Base-by-base conservation (phyloP, 257 asterid species). In the Nicotiana knightiana region DNA sequence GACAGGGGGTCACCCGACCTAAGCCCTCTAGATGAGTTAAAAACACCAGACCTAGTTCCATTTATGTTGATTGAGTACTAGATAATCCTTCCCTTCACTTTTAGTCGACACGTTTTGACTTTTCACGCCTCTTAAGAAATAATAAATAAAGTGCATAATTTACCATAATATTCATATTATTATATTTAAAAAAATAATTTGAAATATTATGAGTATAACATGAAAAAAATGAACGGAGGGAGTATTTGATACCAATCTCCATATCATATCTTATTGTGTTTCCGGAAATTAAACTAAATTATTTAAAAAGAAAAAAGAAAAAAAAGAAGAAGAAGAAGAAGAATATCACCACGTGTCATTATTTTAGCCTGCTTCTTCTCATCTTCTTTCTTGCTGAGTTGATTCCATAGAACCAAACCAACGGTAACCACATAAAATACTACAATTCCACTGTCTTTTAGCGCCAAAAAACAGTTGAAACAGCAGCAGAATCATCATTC, bases 401-500 rank as follows among this genome's bases (percentile, higher is more conserved):
- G 67, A 26, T 46, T 46, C 59, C 24, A 73, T 82, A 11, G 66
- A 58, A n/a, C 81, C 76, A 57, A 70, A 61, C 65, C 37, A 13
- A 80, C 68, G 84, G 65, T 81, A 79, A 81, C 86, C 62, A 81
- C 88, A 77, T 24, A 66, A 80, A 75, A 61, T 10, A 54, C 24
- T 13, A 15, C 17, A 16, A 54, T 17, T 57, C 55, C 57, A 73
- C 7, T 59, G 83, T 86, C 83, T 73, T 81, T 88, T 84, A 88
- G 89, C 90, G 89, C 89, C 88, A 85, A 87, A 85, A 80, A 55
- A 16, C 64, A n/a, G 64, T 58, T 46, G 24, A 24, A 39, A 43
- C 51, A 43, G 51, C 51, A 43, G 51, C 51, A 12, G 83, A 80
- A 80, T 62, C n/a, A 18, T 64, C 80, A 62, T 35, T 11, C 32